phyloP scores from a whole-genome alignment of 2,329 filamentous ascomycete genomes.

The Ophiostoma angusticollis region DNA sequence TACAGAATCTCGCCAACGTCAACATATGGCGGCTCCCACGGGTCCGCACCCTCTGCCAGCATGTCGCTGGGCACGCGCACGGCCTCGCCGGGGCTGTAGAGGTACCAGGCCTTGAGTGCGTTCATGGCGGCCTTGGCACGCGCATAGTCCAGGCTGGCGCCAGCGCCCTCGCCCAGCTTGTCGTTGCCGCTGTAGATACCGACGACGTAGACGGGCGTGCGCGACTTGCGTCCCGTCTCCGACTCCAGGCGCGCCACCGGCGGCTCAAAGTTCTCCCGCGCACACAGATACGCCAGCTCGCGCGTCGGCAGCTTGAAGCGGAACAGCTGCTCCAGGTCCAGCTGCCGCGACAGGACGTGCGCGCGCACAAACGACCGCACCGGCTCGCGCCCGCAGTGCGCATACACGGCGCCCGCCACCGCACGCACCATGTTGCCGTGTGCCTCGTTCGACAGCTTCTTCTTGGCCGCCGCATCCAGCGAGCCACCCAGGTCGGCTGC shows the following conservation, averaged over 20 bases:
- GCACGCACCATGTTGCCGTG: conserved; percentile 66
- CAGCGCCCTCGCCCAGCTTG: conserved; percentile 84
- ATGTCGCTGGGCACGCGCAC: conserved; percentile 58
- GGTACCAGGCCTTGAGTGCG: conserved; percentile 86
- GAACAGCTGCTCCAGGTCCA: conserved; percentile 69
- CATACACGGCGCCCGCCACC: conserved; percentile 70
- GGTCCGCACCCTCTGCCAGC: conserved; percentile 44
- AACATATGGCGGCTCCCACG: conserved; percentile 56
- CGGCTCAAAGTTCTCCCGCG: conserved; percentile 74
- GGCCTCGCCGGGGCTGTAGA: conserved; percentile 67
- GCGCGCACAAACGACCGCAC: conserved; percentile 71
- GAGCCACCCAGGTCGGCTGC: conserved; percentile 6
- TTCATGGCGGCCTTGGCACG: conserved; percentile 69
- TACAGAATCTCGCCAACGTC: conserved; percentile 59
- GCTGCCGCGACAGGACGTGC: conserved; percentile 69
- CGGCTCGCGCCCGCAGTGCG: conserved; percentile 68
- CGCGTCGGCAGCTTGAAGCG: conserved; percentile 71
- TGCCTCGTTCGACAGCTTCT: conserved; percentile 20
- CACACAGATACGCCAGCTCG: conserved; percentile 73
- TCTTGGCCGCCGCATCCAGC: conserved; percentile 16
- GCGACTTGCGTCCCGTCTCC: conserved; percentile 76
- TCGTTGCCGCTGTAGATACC: conserved; percentile 87
- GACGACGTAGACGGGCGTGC: conserved; percentile 83
- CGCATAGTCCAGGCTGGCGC: conserved; percentile 63
- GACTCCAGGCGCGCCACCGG: conserved; percentile 79